phyloP scores from a whole-genome alignment of 1,284 basidiomycete species.

The Malassezia furfur region DNA sequence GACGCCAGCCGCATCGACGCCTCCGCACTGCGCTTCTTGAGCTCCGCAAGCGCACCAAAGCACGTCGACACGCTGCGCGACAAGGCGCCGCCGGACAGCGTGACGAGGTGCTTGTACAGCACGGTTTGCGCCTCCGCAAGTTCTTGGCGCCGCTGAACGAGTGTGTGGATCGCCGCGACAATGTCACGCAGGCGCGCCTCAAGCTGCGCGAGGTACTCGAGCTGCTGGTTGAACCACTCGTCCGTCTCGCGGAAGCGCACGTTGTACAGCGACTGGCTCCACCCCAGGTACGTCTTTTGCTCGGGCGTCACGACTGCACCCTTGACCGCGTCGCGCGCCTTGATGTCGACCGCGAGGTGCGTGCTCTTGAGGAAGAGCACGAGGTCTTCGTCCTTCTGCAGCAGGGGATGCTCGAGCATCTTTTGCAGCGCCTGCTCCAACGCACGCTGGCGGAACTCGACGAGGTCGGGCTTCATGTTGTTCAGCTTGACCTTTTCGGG shows the following conservation, averaged over 20 bases:
- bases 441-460: slow-evolving; percentile 49
- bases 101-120: slow-evolving; percentile 39
- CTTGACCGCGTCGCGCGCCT: slow-evolving; percentile 56
- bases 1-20: slow-evolving; percentile 36
- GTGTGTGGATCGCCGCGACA: slow-evolving; percentile 71
- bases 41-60: slow-evolving; percentile 45
- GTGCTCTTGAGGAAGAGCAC: slow-evolving; percentile 50
- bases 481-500: slow-evolving; percentile 84
- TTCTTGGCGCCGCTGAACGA: slow-evolving; percentile 66
- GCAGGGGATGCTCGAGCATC: slow-evolving; percentile 49
- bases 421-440: slow-evolving; percentile 50
- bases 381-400: slow-evolving; percentile 50
- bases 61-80: slow-evolving; percentile 46
- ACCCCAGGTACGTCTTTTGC: slow-evolving; percentile 40
- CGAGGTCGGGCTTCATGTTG: slow-evolving; percentile 49
- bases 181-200: slow-evolving; percentile 78
- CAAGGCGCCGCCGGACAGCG: slow-evolving; percentile 45
- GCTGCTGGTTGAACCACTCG: slow-evolving; percentile 92
- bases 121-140: slow-evolving; percentile 36
- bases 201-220: slow-evolving; percentile 72
- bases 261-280: slow-evolving; percentile 50
- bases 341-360: slow-evolving; percentile 51
- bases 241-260: slow-evolving; percentile 84
- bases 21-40: slow-evolving; percentile 36
- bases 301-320: slow-evolving; percentile 43